Evolutionary conservation across 305 asterid species (phyloP).

Genomic region (Fraxinus sp.): DNA sequence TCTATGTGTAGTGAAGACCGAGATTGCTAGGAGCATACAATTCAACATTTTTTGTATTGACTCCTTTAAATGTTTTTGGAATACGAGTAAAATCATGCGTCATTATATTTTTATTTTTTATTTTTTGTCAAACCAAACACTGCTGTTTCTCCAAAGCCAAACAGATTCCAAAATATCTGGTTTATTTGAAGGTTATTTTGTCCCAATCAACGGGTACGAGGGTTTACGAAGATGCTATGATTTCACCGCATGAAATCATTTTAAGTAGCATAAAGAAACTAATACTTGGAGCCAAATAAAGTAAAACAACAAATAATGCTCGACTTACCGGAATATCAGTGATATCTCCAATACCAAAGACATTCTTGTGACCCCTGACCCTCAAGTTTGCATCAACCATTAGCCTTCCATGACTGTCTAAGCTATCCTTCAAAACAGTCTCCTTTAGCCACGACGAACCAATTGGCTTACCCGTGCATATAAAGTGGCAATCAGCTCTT

Average conservation of each 20-base stretch:
- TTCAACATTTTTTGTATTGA: background rate
- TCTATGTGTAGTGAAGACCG: background rate
- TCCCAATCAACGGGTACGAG: background rate
- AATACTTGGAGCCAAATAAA: background rate
- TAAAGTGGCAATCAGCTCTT: conserved; percentile 71
- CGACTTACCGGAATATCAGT: conserved; percentile 65
- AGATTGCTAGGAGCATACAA: background rate
- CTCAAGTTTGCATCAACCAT: conserved; percentile 67
- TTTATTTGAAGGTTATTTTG: background rate
- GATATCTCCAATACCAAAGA: conserved; percentile 77
- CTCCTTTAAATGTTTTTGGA: background rate
- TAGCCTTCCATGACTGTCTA: conserved; percentile 62
- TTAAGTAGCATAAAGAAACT: background rate
- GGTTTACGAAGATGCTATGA: background rate
- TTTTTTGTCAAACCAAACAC: background rate
- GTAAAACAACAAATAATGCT: conserved; percentile 10
- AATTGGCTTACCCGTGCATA: conserved; percentile 55
- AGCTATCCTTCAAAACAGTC: conserved; percentile 47
- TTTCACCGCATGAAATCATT: background rate
- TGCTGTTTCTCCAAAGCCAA: background rate
- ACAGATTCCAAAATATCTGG: background rate
- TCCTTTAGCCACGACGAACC: conserved; percentile 73
- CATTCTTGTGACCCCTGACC: conserved; percentile 59
- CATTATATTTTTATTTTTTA: background rate
- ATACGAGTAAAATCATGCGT: background rate